Evolutionary conservation across 257 asterid genomes (phyloP).

Genomic region (Solanum acaule): DNA sequence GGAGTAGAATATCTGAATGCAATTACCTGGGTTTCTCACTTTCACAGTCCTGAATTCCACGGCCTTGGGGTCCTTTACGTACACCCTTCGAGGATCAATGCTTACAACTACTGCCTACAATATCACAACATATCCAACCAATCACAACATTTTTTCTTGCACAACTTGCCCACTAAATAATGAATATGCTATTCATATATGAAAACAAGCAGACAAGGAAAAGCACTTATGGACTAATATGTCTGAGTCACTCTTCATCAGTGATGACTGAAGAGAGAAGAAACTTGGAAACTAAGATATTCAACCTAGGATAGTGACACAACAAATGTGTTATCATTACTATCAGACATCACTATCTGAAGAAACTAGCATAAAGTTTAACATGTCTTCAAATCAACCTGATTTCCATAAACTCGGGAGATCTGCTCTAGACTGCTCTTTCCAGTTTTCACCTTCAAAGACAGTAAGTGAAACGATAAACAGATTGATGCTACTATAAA

Average conservation of each 20-base stretch:
- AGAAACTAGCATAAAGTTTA: neutral
- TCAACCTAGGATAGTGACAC: neutral
- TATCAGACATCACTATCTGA: neutral
- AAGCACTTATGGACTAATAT: neutral
- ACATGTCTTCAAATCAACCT: conserved; percentile 24
- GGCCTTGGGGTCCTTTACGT: conserved; percentile 54
- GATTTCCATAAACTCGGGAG: conserved; percentile 91
- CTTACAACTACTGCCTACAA: conserved; percentile 93
- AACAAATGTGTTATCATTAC: neutral
- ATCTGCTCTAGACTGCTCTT: conserved; percentile 92
- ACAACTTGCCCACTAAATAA: neutral
- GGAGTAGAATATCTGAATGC: neutral
- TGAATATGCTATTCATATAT: neutral
- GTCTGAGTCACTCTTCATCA: neutral
- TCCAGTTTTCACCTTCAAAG: conserved; percentile 70
- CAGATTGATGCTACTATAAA: conserved; percentile 1
- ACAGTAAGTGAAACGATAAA: neutral
- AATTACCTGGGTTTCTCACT: conserved; percentile 66
- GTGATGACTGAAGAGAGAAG: neutral
- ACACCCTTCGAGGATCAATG: conserved; percentile 92
- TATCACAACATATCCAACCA: neutral
- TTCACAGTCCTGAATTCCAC: conserved; percentile 62
- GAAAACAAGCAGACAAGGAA: neutral
- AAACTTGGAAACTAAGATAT: neutral
- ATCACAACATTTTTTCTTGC: neutral